Evolutionary conservation across 1,284 basidiomycete genomes (phyloP).

Genomic region (Microbotryum intermedium): DNA sequence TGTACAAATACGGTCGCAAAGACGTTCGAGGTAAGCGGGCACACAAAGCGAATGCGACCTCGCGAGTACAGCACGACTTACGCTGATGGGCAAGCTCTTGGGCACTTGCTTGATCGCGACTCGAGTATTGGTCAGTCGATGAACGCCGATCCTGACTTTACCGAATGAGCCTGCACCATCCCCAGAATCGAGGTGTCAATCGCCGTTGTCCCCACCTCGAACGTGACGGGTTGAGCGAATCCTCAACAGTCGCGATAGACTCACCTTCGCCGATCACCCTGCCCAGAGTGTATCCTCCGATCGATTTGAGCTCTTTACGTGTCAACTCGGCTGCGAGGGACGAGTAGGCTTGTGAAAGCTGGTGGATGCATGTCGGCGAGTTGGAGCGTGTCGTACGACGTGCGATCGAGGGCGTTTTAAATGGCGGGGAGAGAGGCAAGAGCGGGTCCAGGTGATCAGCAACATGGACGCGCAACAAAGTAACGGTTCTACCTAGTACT

Average conservation of each 20-base stretch:
- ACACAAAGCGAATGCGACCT: background rate
- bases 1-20: background rate
- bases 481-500: too few species aligned
- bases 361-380: background rate
- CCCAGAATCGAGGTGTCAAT: background rate
- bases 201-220: slow-evolving; percentile 16
- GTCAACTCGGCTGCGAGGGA: slow-evolving; percentile 91
- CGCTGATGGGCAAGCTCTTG: slow-evolving; percentile 60
- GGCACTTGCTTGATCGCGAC: slow-evolving; percentile 98
- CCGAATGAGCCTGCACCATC: slow-evolving; percentile 33
- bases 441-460: too few species aligned
- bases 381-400: too few species aligned
- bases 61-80: background rate
- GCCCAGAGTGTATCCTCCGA: slow-evolving; percentile 92
- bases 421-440: too few species aligned
- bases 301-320: slow-evolving; percentile 75
- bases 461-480: too few species aligned
- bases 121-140: slow-evolving; percentile 44
- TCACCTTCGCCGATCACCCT: slow-evolving; percentile 91
- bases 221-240: background rate
- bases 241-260: slow-evolving; percentile 31
- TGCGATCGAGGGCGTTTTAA: too few species aligned
- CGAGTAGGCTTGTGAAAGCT: slow-evolving; percentile 90
- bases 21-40: too few species aligned
- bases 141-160: slow-evolving; percentile 34